Base-by-base conservation (phyloP, 2,329 filamentous ascomycete genomes). In the Ramularia collo-cygni region DNA sequence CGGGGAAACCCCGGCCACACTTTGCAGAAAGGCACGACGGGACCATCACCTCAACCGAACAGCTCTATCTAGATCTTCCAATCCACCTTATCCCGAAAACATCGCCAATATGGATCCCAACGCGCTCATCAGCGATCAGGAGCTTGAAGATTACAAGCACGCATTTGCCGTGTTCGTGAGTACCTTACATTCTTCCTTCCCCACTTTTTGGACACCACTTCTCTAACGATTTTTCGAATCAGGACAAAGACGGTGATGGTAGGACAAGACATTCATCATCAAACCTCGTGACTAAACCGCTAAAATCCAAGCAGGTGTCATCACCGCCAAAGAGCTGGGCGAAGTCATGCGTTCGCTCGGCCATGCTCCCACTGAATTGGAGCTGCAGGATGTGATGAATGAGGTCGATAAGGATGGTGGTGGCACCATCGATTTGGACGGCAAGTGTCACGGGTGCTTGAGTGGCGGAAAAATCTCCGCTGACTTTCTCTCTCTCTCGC, bases 191-290 rank as follows among this genome's bases (percentile, higher is more conserved):
- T 24, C 6, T 24, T 10, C 21, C 21, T 24, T 24, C 6, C 21
- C 21, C 6, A 6, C 6, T 6, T 24, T 24, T 6, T 24, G n/a
- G n/a, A n/a, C n/a, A n/a, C 27, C 8, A 10, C 17, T 38, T 21
- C 12, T 26, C 12, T 26, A 17, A 17, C 9, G 31, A 16, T 26
- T 21, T 17, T 9, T n/a, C 17, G 17, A 26, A 37, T 4, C 21
- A 46, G 43, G 45, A 48, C 36, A 43, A 48, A 35, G 45, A 48
- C 19, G 45, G 45, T 24, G 45, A 48, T 38, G 45, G 45, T 48
- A 29, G 21, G 37, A 4, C 4, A 35, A 13, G 27, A 36, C 16
- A 14, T 32, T 14, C 14, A 12, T 12, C 19, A 2, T 9, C 17
- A 12, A 16, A 32, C 16, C 16, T 21, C 37, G n/a, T n/a, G n/a